Evolutionary conservation across 75 land plant genomes (phyloP), one percentile per base, ranked within the genome.

Genomic region (Ceratopteris richardii): DNA sequence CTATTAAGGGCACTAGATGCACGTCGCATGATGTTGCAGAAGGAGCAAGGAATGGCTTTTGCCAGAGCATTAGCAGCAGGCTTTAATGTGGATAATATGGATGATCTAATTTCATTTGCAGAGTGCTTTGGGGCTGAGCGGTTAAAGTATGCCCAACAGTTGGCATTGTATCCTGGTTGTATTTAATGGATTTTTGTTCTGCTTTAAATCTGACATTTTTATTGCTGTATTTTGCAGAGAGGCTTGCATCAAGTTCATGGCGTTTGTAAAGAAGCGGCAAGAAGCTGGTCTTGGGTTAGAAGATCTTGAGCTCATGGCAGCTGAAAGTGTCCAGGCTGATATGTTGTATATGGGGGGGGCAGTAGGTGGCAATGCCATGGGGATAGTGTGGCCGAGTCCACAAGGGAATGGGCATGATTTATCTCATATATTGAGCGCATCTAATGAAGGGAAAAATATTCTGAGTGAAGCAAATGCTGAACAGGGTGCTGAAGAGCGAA

Each of bases 21-120:
- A 43, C 73, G 82, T 31, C 66, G 56, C 51, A 31, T 67, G 51
- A 51, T 72, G 53, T 36, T 80, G 25, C 81, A 77, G 20, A 80
- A 77, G 51, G 82, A 80, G 29, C 82, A 80, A 51, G 67, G 75
- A 21, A 80, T 75, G 80, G 76, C 82, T 24, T 80, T 70, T 61
- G 80, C 82, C 17, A 61, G 81, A 31, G 82, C 82, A 25, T 36
- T 61, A 18, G 81, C 77, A 46, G 81, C 76, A 29, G 80, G 82
- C 0, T 80, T 77, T 54, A 76, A 72, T 28, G 26, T 68, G 44
- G 81, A 63, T 12, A 26, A 69, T 37, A 71, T 80, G 71, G 71
- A 52, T 18, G 77, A 80, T 61, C 43, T 80, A n/a, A 54, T 72
- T 19, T 56, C 61, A 18, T 77, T 80, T 67, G 70, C 82, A 37